Evolutionary conservation across 2,329 filamentous ascomycete species (phyloP), one percentile per base, ranked within the genome.

Genomic region (Aureobasidium sp.): DNA sequence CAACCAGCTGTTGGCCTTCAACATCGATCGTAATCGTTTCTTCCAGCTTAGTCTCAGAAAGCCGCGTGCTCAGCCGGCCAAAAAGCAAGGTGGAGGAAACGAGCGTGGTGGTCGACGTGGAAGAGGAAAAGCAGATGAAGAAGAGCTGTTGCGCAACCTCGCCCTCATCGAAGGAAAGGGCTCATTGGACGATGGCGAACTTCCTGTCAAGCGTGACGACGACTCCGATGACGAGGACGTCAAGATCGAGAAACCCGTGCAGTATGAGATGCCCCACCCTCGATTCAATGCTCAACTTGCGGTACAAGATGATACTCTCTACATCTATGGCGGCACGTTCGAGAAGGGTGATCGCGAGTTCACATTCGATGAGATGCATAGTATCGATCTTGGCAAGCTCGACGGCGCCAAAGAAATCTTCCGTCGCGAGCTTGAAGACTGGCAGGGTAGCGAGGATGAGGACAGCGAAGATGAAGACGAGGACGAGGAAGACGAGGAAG

Each of bases 291-390:
- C 91, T 1, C 89, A 94, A 67, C 77, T 97, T 42, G 85, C 93
- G 0, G 90, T 97, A 0, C 92, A 97, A 74, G 90, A 92, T 66
- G 94, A 99, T 72, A 85, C 90, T 9, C 81, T 97, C 1, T 99
- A 93, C 75, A 90, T 97, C 59, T 97, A 95, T 70, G 92, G 94
- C 32, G 94, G 94, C 21, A 99, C 93, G 0, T 97, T 89, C 69
- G 94, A 99, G 72, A 94, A 96, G 72, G 93, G 90, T n/a, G 94
- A 99, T 69, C 84, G 90, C 27, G 94, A 99, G 74, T 96, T 89
- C 69, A 97, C 92, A 0, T 96, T 97, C 74, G 92, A 97, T 68
- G 94, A 99, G 69, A 80, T 99, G 74, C 95, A 95, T 75, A 87
- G 91, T 2, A 86, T 97, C 63, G 91, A 99, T 69, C 80, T 99